Percentiles rank a stretch among this genome's conserved stretches.
phyloP scores from a whole-genome alignment of 306 rosid species.

The Oemleria cerasiformis region DNA sequence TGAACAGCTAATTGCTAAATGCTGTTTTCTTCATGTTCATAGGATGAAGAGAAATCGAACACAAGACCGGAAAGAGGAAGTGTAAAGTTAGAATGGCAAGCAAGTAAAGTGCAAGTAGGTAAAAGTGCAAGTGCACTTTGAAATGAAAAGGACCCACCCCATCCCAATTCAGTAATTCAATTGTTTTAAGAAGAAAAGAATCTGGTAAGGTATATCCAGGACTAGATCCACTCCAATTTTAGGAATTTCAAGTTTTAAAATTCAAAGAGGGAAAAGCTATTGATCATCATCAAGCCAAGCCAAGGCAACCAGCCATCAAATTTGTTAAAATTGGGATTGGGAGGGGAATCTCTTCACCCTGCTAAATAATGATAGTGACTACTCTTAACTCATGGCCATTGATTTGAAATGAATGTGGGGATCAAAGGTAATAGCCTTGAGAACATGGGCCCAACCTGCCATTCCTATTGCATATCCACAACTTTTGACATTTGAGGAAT shows the following conservation, averaged over 20 bases:
- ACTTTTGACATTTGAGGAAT: too few relatives aligned
- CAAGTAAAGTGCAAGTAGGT: background rate
- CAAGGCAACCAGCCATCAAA: background rate
- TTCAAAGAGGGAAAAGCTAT: background rate
- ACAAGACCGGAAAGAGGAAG: too few relatives aligned
- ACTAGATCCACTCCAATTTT: background rate
- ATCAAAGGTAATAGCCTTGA: background rate
- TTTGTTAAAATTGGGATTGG: background rate
- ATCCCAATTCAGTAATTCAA: background rate
- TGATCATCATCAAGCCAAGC: background rate
- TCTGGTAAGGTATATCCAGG: background rate
- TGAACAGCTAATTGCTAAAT: too few relatives aligned
- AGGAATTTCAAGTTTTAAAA: constrained; percentile 3
- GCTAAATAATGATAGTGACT: background rate
- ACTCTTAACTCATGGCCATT: background rate
- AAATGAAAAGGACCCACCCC: background rate
- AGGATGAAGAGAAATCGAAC: too few relatives aligned
- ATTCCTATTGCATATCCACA: background rate
- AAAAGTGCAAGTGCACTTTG: background rate
- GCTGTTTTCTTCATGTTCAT: too few relatives aligned
- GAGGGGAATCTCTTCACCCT: background rate
- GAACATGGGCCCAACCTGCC: background rate
- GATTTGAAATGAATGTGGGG: background rate
- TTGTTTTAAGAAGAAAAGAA: background rate
- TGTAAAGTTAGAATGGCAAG: background rate